A percentile compares a stretch with the other conserved stretches of the same genome.
Evolutionary conservation across 2,329 filamentous ascomycete genomes (phyloP).

Genomic region (Clonostachys sp.): DNA sequence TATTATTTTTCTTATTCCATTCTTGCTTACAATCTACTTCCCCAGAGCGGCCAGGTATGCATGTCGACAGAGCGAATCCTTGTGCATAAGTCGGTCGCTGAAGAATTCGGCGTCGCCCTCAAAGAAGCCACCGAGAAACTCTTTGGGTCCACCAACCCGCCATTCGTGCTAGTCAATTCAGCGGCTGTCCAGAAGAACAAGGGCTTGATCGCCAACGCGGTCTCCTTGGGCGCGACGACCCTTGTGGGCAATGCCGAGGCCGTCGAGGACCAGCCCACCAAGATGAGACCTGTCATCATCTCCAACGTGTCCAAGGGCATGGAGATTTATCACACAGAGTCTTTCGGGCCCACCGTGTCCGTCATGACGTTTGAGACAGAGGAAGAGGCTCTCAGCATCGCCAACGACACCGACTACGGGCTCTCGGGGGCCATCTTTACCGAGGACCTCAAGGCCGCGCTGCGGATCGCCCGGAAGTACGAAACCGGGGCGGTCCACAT

Average conservation of each 20-base stretch:
- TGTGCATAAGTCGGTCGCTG: slow-evolving; percentile 42
- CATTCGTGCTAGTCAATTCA: slow-evolving; percentile 65
- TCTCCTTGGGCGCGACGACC: slow-evolving; percentile 58
- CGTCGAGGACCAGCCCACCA: slow-evolving; percentile 22
- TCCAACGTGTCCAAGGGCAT: slow-evolving; percentile 57
- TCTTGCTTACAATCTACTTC: no score
- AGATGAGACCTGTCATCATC: slow-evolving; percentile 63
- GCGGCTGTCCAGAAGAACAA: slow-evolving; percentile 63
- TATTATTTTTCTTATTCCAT: no score
- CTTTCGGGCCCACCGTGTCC: slow-evolving; percentile 71
- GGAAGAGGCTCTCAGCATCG: slow-evolving; percentile 67
- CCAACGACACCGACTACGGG: slow-evolving; percentile 81
- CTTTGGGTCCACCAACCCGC: slow-evolving; percentile 53
- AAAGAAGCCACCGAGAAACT: slow-evolving; percentile 30
- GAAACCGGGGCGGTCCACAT: slow-evolving; percentile 67
- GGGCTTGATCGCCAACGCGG: slow-evolving; percentile 62
- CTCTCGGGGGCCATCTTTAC: slow-evolving; percentile 71
- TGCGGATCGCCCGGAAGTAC: slow-evolving; percentile 57
- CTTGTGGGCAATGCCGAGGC: slow-evolving; percentile 29
- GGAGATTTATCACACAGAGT: slow-evolving; percentile 72
- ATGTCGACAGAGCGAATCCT: slow-evolving; percentile 78
- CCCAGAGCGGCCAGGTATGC: slow-evolving; percentile 65
- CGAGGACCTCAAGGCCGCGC: slow-evolving; percentile 53
- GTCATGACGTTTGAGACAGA: slow-evolving; percentile 62
- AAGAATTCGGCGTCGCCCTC: slow-evolving; percentile 40